phyloP scores from a whole-genome alignment of 257 asterid genomes.

The Linderniella brevidens region DNA sequence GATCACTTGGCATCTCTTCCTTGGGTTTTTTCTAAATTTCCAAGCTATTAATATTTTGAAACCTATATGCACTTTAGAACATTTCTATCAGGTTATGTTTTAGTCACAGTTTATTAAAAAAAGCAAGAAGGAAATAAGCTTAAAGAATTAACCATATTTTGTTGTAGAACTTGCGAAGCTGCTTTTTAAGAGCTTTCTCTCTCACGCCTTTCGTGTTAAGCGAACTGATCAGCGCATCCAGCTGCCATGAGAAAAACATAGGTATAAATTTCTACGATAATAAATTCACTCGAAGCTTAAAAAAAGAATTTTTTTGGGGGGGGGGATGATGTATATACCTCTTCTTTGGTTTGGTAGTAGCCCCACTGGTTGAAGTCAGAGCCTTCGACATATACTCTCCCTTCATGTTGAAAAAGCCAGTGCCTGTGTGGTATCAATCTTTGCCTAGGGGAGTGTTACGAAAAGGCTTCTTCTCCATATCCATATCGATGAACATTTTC shows the following conservation, averaged over 20 bases:
- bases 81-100: not conserved
- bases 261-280: constrained; percentile 1
- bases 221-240: constrained; percentile 72
- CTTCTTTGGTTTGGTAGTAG: constrained; percentile 61
- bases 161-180: constrained; percentile 44
- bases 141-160: constrained; percentile 49
- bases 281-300: not conserved
- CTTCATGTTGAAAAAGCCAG: constrained; percentile 84
- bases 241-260: constrained; percentile 27
- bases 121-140: too few species aligned
- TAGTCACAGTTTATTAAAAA: not conserved
- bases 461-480: constrained; percentile 78
- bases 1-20: constrained; percentile 45
- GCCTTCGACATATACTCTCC: constrained; percentile 69
- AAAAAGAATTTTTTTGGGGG: not conserved
- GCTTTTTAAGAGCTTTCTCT: constrained; percentile 76
- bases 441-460: constrained; percentile 64
- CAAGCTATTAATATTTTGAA: constrained; percentile 23
- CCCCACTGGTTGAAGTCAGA: constrained; percentile 76
- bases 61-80: not conserved
- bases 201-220: constrained; percentile 78
- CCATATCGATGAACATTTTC: constrained; percentile 84
- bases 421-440: constrained; percentile 55
- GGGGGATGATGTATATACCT: constrained; percentile 27
- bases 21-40: constrained; percentile 47